A percentile compares a stretch with the other conserved stretches of the same genome.
Conservation (phyloP, 2,329 filamentous ascomycete species). For the Alternaria arbusti region DNA sequence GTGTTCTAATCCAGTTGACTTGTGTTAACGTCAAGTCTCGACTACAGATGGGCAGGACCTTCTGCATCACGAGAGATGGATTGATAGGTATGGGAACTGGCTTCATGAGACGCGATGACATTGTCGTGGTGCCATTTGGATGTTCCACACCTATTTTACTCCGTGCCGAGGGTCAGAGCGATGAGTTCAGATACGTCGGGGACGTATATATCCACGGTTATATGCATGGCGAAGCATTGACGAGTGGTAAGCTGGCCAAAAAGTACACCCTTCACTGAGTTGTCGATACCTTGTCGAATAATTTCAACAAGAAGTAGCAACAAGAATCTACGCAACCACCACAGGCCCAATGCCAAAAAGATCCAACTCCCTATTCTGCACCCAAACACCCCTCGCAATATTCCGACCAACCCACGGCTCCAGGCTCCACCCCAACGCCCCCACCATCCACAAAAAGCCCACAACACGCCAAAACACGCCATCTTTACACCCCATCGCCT, state of each 20-base stretch:
- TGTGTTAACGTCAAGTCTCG: too few relatives aligned
- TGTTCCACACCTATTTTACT: background rate
- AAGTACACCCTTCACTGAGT: background rate
- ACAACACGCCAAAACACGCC: constrained; percentile 21
- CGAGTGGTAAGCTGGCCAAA: background rate
- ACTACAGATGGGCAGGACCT: background rate
- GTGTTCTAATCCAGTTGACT: too few relatives aligned
- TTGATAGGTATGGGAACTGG: background rate
- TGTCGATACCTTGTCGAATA: background rate
- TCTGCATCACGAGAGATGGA: background rate
- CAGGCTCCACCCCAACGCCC: constrained; percentile 23
- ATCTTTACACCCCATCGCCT: constrained; percentile 23
- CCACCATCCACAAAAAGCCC: constrained; percentile 29
- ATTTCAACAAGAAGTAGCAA: too few relatives aligned
- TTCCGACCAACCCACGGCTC: constrained; percentile 9
- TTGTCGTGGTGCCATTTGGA: background rate
- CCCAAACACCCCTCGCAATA: constrained; percentile 27
- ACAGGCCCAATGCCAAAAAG: constrained; percentile 30
- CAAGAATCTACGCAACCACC: background rate
- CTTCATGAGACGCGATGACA: background rate
- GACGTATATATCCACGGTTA: background rate
- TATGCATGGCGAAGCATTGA: background rate
- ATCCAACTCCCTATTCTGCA: constrained; percentile 24
- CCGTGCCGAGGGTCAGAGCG: rapidly evolving
- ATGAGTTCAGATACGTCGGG: background rate